phyloP scores from a whole-genome alignment of 768 basidiomycete genomes.

The Collybiopsis confluens region DNA sequence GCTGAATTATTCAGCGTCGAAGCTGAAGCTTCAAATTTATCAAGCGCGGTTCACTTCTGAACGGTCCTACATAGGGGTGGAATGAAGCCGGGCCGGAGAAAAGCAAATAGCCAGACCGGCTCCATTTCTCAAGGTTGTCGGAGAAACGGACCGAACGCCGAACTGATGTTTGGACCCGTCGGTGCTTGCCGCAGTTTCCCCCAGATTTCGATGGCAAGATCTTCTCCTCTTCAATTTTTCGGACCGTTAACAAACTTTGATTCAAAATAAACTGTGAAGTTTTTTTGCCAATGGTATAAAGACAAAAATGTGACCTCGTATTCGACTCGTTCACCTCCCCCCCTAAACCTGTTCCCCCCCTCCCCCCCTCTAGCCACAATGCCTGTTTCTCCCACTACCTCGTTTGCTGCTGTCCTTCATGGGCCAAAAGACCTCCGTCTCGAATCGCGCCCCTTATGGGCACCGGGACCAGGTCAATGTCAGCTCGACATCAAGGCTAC shows the following conservation, averaged over 20 bases:
- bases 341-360: slow-evolving; percentile 19
- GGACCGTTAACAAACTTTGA: neutral
- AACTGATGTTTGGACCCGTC: neutral
- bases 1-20: neutral
- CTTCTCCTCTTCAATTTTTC: neutral
- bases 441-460: slow-evolving; percentile 69
- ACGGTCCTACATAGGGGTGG: too few species aligned
- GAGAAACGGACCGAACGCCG: neutral
- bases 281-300: slow-evolving; percentile 10
- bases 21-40: neutral
- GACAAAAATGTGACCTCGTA: slow-evolving; percentile 13
- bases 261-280: neutral
- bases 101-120: too few species aligned
- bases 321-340: slow-evolving; percentile 15
- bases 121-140: too few species aligned
- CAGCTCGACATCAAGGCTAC: slow-evolving; percentile 80
- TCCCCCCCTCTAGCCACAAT: neutral
- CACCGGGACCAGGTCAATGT: slow-evolving; percentile 67
- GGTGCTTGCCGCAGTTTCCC: neutral
- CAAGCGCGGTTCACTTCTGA: too few species aligned
- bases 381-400: slow-evolving; percentile 44
- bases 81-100: neutral
- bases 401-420: slow-evolving; percentile 77
- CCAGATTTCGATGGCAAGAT: neutral
- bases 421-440: slow-evolving; percentile 79